These are phyloP conservation scores for Verticillium longisporum DNA, from an alignment of 2,329 filamentous ascomycete genomes.

Conservation along the genomic window DNA sequence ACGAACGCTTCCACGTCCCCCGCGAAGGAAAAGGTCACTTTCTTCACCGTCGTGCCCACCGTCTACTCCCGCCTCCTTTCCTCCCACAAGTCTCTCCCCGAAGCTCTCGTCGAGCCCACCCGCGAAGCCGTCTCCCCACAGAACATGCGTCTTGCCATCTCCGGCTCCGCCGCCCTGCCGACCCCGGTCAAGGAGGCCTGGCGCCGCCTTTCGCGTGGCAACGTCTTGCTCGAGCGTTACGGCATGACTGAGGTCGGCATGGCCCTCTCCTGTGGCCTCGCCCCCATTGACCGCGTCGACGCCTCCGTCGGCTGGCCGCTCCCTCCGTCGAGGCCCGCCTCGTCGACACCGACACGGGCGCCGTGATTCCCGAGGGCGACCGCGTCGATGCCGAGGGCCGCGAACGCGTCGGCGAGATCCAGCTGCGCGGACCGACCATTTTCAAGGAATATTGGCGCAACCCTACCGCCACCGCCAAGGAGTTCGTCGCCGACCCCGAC, in stretches of 20 bases:
- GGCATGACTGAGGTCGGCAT: slow-evolving; percentile 99
- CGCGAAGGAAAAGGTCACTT: slow-evolving; percentile 61
- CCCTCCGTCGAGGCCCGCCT: slow-evolving; percentile 82
- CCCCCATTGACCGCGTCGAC: slow-evolving; percentile 71
- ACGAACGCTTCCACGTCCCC: slow-evolving; percentile 30
- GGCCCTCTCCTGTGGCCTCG: slow-evolving; percentile 87
- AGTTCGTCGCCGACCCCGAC: slow-evolving; percentile 66
- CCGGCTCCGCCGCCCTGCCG: slow-evolving; percentile 87
- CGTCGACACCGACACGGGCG: slow-evolving; percentile 70
- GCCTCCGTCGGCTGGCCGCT: slow-evolving; percentile 92
- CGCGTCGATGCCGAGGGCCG: slow-evolving; percentile 48
- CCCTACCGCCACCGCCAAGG: slow-evolving; percentile 68
- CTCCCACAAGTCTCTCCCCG: slow-evolving; percentile 55
- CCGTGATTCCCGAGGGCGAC: slow-evolving; percentile 58
- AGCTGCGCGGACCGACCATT: slow-evolving; percentile 82
- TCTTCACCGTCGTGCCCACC: slow-evolving; percentile 93
- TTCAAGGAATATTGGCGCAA: slow-evolving; percentile 94
- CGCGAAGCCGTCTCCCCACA: slow-evolving; percentile 64
- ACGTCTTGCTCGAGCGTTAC: slow-evolving; percentile 88
- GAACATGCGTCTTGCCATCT: slow-evolving; percentile 84
- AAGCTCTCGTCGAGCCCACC: slow-evolving; percentile 57
- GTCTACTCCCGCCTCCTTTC: slow-evolving; percentile 84
- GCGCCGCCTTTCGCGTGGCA: slow-evolving; percentile 72
- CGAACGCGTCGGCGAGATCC: slow-evolving; percentile 82
- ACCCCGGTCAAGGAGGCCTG: slow-evolving; percentile 83